Base-by-base conservation (phyloP, 805 yeast genomes). In the Pichia cephalocereana region DNA sequence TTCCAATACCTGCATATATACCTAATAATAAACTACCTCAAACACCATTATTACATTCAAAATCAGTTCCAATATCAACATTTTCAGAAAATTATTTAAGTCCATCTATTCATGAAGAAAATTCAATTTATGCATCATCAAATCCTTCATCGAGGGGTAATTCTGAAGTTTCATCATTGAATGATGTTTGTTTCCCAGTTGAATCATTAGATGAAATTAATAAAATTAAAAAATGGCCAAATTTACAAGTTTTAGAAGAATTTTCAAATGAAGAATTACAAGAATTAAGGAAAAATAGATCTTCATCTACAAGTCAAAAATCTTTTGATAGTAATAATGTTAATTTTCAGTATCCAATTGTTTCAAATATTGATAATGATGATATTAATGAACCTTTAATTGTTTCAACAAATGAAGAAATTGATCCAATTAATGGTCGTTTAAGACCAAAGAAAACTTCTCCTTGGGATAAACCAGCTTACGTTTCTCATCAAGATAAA, bases 151-250 rank as follows among this genome's bases (percentile, higher is more conserved):
- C 82, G 23, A 75, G 84, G 44, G 71, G 84, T 50, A 69, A 78
- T 38, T 73, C 82, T 37, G 79, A 77, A 46, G 77, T 79, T 38
- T 82, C 95, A 0, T 86, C 96, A 1, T 67, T 91, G 50, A 90
- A 84, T 61, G 99, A 91, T 65, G 99, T 91, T 27, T 91, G 96
- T 60, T 80, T 88, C 63, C 96, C 96, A 0, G 71, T 89, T 38
- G 89, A 83, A 53, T 78, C 76, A 42, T 45, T 60, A 8, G 62
- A 61, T 42, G 70, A 63, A 37, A 30, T 40, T 6, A 43, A 48
- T 5, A 43, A 40, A n/a, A 38, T 41, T 17, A 57, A 58, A 27
- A 70, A 67, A 52, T 91, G 98, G 98, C 99, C 98, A 0, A 97
- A 93, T 59, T 69, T 87, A 17, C 60, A 70, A 32, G 78, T 86